Base-by-base conservation (phyloP, 441 rosid species). In the Francoa sonchifolia region DNA sequence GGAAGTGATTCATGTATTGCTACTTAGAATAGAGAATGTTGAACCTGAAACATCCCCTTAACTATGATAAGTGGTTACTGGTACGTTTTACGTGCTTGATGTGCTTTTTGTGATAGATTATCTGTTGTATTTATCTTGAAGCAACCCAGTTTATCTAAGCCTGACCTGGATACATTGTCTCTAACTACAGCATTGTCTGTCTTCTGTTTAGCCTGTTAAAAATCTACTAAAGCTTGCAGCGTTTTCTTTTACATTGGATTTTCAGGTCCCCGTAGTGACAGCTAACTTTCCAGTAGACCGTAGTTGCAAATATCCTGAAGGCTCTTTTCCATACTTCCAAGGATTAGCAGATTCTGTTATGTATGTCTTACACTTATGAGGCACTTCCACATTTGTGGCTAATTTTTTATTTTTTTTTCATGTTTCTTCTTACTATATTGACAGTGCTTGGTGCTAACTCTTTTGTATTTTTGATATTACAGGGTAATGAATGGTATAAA, bases 401-500 rank as follows among this genome's bases (percentile, higher is more conserved):
- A 21, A 7, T 17, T 38, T 19, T 18, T 41, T 18, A 11, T 11
- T 38, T 18, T 9, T 10, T 8, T 38, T 9, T 9, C 11, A 41
- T 21, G 44, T 39, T 46, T 19, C 42, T 39, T 45, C 48, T 34
- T 52, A 31, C 31, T 37, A 19, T 36, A 39, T 45, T 42, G 42
- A 33, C 9, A 48, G 32, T 47, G 33, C 22, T 19, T 52, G 27
- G 13, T 44, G 42, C 53, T 59, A 56, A 42, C 32, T 19, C 48
- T 39, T 8, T 50, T 41, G 12, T 57, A 9, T 52, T 54, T 49
- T 15, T 61, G 48, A 27, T 16, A 63, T 37, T 64, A 61, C 75
- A 86, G 99, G 68, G 65, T 86, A 34, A 90, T 90, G 96, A 90
- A 74, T 63, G 99, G 99, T 47, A 66, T 90, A 67, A 90, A 90